Conservation (phyloP, 306 rosid genomes). For the Lathyrus tuberosus region DNA sequence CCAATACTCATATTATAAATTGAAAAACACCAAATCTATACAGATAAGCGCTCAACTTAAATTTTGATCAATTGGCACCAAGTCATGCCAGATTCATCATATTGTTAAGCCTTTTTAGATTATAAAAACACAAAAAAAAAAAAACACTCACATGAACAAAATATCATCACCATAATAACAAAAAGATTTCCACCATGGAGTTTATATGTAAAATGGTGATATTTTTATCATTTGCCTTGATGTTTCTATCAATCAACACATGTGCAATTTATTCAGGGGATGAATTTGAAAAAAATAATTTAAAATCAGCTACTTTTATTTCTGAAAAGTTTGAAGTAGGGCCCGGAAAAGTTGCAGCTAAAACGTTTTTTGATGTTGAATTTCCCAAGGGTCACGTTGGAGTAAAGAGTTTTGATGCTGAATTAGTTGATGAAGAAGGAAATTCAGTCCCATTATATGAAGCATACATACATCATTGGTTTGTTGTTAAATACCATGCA, state of each 20-base stretch:
- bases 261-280: not conserved
- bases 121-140: not conserved
- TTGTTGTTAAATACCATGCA: too few species aligned
- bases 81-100: not conserved
- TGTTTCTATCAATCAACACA: not conserved
- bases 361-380: too few species aligned
- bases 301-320: slow-evolving; percentile 16
- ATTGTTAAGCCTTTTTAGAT: not conserved
- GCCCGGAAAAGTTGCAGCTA: not conserved
- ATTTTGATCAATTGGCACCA: not conserved
- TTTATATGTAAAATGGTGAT: not conserved
- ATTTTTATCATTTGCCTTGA: not conserved
- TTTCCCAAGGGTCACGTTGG: too few species aligned
- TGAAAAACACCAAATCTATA: too few species aligned
- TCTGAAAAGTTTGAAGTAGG: not conserved
- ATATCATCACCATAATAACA: not conserved
- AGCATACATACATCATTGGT: too few species aligned
- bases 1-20: too few species aligned
- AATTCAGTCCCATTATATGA: too few species aligned
- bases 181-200: not conserved
- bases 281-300: not conserved
- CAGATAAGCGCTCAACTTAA: not conserved
- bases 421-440: too few species aligned
- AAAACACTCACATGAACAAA: not conserved
- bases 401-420: too few species aligned